phyloP scores from a whole-genome alignment of 1,139 yeast genomes.

The Komagataea norvegica region DNA sequence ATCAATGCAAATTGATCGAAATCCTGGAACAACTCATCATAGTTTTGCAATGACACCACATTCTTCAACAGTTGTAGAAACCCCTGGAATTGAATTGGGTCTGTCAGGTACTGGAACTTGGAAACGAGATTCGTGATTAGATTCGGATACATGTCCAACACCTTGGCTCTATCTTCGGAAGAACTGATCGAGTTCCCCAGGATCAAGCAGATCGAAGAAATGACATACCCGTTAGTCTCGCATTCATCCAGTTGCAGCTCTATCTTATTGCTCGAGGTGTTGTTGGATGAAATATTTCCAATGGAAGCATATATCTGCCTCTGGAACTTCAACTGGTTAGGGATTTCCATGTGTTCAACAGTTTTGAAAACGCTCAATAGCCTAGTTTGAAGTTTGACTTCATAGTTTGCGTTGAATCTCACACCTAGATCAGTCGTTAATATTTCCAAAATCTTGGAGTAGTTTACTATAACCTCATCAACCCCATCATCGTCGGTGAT shows the following conservation, averaged over 20 bases:
- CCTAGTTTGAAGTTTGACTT: conserved; percentile 11
- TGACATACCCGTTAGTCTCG: conserved; percentile 21
- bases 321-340: conserved; percentile 18
- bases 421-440: conserved; percentile 17
- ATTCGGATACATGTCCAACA: conserved; percentile 17
- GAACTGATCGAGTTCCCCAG: conserved; percentile 26
- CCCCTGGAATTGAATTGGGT: conserved; percentile 27
- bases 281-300: conserved; percentile 25
- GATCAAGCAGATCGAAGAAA: conserved; percentile 23
- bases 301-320: conserved; percentile 22
- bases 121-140: conserved; percentile 13
- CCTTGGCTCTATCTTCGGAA: conserved; percentile 15
- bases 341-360: conserved; percentile 14
- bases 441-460: conserved; percentile 17
- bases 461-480: conserved; percentile 17
- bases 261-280: conserved; percentile 16
- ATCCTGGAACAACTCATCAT: conserved; percentile 13
- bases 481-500: conserved; percentile 23
- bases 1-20: conserved; percentile 10
- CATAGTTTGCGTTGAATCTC: conserved; percentile 11
- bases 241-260: background rate
- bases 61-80: conserved; percentile 22
- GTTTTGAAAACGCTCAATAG: conserved; percentile 10
- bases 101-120: conserved; percentile 19
- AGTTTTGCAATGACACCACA: conserved; percentile 14